Evolutionary conservation across 2,329 filamentous ascomycete genomes (phyloP).

Genomic region (Xylariaceae sp.): DNA sequence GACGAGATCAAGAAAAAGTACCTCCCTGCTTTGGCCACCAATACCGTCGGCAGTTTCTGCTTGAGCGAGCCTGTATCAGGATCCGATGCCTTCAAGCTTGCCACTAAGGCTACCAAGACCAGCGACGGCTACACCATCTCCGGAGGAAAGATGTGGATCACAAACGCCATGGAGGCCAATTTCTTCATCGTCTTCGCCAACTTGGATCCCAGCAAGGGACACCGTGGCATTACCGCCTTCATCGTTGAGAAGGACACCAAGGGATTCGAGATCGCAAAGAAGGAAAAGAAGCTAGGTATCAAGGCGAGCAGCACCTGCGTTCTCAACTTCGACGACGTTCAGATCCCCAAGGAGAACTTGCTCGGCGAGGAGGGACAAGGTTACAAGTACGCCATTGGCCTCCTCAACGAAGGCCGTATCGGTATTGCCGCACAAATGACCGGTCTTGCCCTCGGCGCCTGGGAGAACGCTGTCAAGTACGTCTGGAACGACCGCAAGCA

Average conservation of each 20-base stretch:
- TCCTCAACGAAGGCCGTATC: conserved; percentile 95
- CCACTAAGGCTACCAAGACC: conserved; percentile 84
- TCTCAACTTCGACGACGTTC: conserved; percentile 94
- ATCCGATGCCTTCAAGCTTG: conserved; percentile 91
- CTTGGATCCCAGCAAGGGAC: conserved; percentile 84
- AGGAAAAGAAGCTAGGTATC: conserved; percentile 99
- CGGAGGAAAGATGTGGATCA: conserved; percentile 99
- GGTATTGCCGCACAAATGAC: conserved; percentile 99
- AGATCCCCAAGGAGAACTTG: conserved; percentile 82
- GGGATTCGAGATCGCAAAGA: conserved; percentile 95
- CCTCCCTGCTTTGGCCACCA: conserved; percentile 83
- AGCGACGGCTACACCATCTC: conserved; percentile 79
- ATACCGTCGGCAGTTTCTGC: conserved; percentile 89
- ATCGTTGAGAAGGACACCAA: conserved; percentile 84
- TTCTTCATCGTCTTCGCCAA: conserved; percentile 99
- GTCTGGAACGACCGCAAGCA: conserved; percentile 98
- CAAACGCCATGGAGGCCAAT: conserved; percentile 87
- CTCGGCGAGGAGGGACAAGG: conserved; percentile 86
- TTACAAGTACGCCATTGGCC: conserved; percentile 94
- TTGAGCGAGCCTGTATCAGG: conserved; percentile 89
- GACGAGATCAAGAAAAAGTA: conserved; percentile 76
- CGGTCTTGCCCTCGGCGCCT: conserved; percentile 87
- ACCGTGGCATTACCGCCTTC: conserved; percentile 96
- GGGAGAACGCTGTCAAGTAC: conserved; percentile 91
- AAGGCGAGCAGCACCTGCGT: conserved; percentile 94